phyloP scores from a whole-genome alignment of 345 rosid species.

The Eucalyptus victrix region DNA sequence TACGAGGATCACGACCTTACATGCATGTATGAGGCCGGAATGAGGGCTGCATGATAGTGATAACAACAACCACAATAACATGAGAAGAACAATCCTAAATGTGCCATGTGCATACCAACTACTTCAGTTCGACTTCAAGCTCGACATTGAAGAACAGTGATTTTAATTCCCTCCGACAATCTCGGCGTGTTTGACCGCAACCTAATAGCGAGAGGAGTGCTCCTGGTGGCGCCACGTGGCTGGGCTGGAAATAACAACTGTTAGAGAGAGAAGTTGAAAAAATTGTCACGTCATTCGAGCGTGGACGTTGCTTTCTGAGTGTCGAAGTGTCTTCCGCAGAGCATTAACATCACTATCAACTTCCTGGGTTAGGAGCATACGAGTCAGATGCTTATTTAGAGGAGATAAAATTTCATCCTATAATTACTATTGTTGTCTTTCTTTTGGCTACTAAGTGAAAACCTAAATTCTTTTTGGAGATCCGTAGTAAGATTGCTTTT shows the following conservation, averaged over 20 bases:
- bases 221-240: neutral
- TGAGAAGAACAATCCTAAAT: neutral
- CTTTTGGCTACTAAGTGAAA: neutral
- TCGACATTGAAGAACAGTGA: neutral
- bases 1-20: neutral
- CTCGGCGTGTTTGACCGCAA: neutral
- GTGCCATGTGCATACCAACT: neutral
- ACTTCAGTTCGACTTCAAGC: neutral
- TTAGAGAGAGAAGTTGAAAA: neutral
- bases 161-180: neutral
- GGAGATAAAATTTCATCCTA: neutral
- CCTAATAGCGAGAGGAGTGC: neutral
- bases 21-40: neutral
- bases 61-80: neutral
- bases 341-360: neutral
- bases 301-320: neutral
- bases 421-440: neutral
- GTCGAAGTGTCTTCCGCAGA: neutral
- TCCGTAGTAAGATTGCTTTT: neutral
- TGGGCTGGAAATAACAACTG: neutral
- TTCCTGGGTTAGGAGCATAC: neutral
- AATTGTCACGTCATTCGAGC: neutral
- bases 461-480: neutral
- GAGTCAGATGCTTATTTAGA: neutral
- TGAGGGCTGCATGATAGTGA: neutral